Conservation (phyloP, 441 rosid genomes). For the Syzygium malaccense region DNA sequence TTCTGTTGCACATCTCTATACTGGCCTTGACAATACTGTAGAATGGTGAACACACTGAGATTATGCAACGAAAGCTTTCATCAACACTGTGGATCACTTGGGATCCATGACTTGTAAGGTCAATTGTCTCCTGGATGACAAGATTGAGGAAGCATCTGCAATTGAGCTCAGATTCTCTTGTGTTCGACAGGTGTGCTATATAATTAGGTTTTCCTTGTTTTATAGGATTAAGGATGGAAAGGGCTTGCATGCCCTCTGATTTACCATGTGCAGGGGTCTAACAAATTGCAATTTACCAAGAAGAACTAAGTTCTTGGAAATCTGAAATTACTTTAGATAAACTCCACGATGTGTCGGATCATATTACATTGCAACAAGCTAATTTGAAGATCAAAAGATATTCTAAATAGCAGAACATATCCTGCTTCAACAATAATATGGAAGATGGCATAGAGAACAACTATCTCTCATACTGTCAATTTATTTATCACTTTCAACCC, state of each 20-base stretch:
- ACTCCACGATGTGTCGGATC: not conserved
- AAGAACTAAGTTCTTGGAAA: not conserved
- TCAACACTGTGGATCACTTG: too few relatives aligned
- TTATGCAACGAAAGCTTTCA: too few relatives aligned
- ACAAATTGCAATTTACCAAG: not conserved
- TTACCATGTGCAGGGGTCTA: not conserved
- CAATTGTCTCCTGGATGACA: not conserved
- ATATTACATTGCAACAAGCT: not conserved
- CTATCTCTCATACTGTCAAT: too few relatives aligned
- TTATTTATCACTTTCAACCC: too few relatives aligned
- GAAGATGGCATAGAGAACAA: too few relatives aligned
- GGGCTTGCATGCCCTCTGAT: not conserved
- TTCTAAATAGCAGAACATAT: not conserved
- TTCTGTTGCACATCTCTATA: too few relatives aligned
- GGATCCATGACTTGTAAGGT: too few relatives aligned
- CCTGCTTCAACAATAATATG: too few relatives aligned
- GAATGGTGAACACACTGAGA: too few relatives aligned
- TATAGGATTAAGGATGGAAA: not conserved
- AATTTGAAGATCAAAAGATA: not conserved
- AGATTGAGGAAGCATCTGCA: conserved; percentile 38
- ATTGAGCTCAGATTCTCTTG: conserved; percentile 49
- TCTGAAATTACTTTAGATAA: not conserved
- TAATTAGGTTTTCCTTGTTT: not conserved
- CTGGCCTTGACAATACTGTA: too few relatives aligned
- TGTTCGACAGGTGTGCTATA: conserved; percentile 47